Conservation (phyloP, 169 alveolate genomes). For the Miamiensis avidus region DNA sequence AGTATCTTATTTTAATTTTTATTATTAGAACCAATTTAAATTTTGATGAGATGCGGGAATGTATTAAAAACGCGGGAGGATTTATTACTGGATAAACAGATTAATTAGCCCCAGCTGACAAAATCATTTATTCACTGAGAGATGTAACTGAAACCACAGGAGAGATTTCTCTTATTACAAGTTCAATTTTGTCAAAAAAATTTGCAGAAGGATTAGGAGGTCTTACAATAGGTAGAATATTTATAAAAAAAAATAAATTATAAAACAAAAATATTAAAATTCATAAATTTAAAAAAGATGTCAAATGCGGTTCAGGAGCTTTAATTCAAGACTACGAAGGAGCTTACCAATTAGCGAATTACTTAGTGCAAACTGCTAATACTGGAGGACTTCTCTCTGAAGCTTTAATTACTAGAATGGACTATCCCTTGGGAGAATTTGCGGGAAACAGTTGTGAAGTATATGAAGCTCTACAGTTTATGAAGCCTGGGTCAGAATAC, state of each 20-base stretch:
- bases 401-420: constrained; percentile 52
- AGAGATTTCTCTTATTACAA: constrained; percentile 50
- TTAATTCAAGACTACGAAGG: constrained; percentile 42
- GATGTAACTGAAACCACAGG: constrained; percentile 58
- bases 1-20: no score
- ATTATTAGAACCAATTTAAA: not conserved
- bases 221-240: constrained; percentile 23
- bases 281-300: constrained; percentile 19
- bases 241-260: no score
- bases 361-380: constrained; percentile 42
- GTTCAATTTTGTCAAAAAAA: constrained; percentile 57
- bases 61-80: constrained; percentile 32
- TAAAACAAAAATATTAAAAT: no score
- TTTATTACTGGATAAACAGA: constrained; percentile 50
- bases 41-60: constrained; percentile 39
- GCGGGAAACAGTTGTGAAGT: constrained; percentile 49
- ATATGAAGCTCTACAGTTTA: constrained; percentile 45
- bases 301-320: constrained; percentile 52
- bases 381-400: constrained; percentile 29
- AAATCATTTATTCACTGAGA: constrained; percentile 52
- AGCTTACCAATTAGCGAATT: constrained; percentile 44
- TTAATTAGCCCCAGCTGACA: constrained; percentile 58
- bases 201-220: constrained; percentile 43
- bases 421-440: constrained; percentile 54
- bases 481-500: constrained; percentile 13